Evolutionary conservation across 495 filamentous ascomycete species (phyloP), one percentile per base, ranked within the genome.

Genomic region (Beverwykella pulmonaria): DNA sequence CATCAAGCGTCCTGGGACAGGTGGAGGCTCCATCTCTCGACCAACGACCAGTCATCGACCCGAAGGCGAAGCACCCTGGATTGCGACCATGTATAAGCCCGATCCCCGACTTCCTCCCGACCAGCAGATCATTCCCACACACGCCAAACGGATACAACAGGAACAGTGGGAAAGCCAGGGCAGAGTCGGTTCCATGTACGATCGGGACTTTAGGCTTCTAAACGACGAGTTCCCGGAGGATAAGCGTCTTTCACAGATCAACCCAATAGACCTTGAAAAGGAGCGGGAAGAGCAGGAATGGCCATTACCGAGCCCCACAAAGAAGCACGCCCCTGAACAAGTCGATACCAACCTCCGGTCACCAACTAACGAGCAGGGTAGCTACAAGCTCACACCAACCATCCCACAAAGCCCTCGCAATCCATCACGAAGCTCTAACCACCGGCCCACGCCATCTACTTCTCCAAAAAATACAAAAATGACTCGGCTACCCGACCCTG

Each of bases 11-110:
- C 87, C 89, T 14, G 86, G 84, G 52, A 90, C 90, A 59, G 79
- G 83, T 53, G 71, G 80, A 53, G 77, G 77, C 68, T 75, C 78
- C 82, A 63, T 65, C 80, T 76, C 74, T 80, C 79, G 82, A 84
- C 79, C 77, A 73, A 73, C 81, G 81, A 77, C 82, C 81, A 77
- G 74, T 82, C 75, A 81, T 68, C 85, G 88, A 34, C 93, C 92
- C 14, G 95, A 98, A 79, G 95, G 94, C 17, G 93, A 97, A 55
- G 90, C 94, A 8, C 95, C 95, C 39, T 98, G 95, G 94, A 85
- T 97, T 76, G 87, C 92, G 19, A 88, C 88, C 0, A 94, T 95
- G 80, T 98, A 96, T 75, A 95, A 94, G 71, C 95, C 94, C 2
- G 94, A 98, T 75, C 94, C 94, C 39, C 87, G 92, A 41, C 83